A percentile compares a stretch with the other conserved stretches of the same genome.
Conservation (phyloP, 2,329 filamentous ascomycete genomes). For the Trichoderma gracile region DNA sequence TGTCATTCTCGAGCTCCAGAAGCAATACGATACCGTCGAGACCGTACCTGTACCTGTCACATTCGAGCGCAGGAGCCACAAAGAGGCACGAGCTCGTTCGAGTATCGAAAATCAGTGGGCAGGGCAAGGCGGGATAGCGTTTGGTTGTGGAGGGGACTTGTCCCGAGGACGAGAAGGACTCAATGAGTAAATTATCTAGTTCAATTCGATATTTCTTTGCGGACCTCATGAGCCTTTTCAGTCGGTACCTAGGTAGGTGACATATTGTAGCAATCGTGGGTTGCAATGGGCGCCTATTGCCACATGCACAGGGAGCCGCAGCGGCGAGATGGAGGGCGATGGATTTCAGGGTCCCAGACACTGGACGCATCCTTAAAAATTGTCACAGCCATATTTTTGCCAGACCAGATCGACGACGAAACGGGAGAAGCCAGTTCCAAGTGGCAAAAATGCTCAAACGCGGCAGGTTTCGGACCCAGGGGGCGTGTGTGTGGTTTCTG, state of each 20-base stretch:
- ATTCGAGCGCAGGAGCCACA: constrained; percentile 13
- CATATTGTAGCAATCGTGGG: too few relatives aligned
- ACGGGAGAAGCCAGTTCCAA: background rate
- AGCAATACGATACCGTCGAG: background rate
- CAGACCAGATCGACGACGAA: background rate
- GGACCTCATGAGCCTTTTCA: too few relatives aligned
- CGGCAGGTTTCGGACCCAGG: constrained; percentile 14
- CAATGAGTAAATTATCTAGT: background rate
- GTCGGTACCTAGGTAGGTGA: too few relatives aligned
- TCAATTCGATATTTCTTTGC: background rate
- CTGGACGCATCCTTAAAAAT: background rate
- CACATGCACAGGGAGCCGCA: background rate
- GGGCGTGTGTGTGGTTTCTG: background rate
- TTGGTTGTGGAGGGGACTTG: constrained; percentile 4
- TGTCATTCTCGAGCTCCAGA: too few relatives aligned
- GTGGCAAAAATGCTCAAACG: constrained; percentile 19
- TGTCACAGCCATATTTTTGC: too few relatives aligned
- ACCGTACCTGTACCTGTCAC: constrained; percentile 12
- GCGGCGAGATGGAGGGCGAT: constrained; percentile 9
- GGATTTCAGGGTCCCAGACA: constrained; percentile 2
- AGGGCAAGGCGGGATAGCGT: constrained; percentile 2
- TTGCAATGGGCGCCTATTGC: background rate
- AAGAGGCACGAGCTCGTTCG: constrained; percentile 23
- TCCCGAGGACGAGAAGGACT: background rate
- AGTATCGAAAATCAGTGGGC: constrained; percentile 23